Evolutionary conservation across 768 basidiomycete species (phyloP).

Genomic region (Crepidotus variabilis): DNA sequence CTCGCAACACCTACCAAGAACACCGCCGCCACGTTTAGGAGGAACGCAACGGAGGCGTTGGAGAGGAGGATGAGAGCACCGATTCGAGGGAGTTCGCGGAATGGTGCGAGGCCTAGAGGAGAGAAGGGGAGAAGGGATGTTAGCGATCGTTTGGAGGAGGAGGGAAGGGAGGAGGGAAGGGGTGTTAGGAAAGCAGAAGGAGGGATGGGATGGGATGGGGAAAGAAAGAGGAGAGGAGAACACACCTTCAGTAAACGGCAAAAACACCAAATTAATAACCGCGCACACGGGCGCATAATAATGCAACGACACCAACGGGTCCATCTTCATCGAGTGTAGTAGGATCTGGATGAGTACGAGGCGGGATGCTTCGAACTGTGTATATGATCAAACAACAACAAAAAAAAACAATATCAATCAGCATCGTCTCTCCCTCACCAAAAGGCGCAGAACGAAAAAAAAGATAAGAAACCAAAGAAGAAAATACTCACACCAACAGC

Average conservation of each 20-base stretch:
- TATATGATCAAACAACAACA: too few species aligned
- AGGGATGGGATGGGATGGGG: too few species aligned
- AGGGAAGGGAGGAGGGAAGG: too few species aligned
- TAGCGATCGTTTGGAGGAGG: background rate
- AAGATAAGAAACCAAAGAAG: background rate
- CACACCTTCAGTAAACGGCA: slow-evolving; percentile 80
- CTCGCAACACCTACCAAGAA: slow-evolving; percentile 89
- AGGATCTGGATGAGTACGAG: slow-evolving; percentile 96
- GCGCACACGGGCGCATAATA: slow-evolving; percentile 98
- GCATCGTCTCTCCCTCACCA: too few species aligned
- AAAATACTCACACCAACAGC: slow-evolving; percentile 72
- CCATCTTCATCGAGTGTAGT: slow-evolving; percentile 95
- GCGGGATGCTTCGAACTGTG: slow-evolving; percentile 87
- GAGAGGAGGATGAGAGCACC: slow-evolving; percentile 71
- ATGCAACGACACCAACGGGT: slow-evolving; percentile 91
- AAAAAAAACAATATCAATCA: too few species aligned
- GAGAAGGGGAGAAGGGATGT: background rate
- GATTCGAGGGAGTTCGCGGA: slow-evolving; percentile 63
- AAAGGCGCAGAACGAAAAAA: background rate
- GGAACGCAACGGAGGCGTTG: slow-evolving; percentile 87
- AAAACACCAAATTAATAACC: slow-evolving; percentile 74
- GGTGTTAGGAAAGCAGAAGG: too few species aligned
- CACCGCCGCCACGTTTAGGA: slow-evolving; percentile 89
- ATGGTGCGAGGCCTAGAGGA: slow-evolving; percentile 59
- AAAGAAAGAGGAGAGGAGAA: background rate